Percentiles rank a stretch among this genome's conserved stretches.
Conservation (phyloP, 768 basidiomycete species). For the Kwoniella mangroviensis region DNA sequence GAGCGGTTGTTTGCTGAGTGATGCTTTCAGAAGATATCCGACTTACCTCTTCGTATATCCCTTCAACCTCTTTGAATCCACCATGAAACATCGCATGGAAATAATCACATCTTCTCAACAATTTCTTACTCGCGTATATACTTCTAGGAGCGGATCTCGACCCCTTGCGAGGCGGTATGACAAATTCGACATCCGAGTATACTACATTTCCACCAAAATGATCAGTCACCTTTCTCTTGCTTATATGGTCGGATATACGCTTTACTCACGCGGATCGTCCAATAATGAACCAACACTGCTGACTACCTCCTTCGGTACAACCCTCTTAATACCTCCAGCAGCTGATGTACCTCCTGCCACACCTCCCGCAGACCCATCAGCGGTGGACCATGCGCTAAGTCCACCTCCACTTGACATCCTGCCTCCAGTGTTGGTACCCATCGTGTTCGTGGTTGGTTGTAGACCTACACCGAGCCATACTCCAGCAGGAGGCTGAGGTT, state of each 20-base stretch:
- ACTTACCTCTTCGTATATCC: constrained; percentile 40
- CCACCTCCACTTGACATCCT: constrained; percentile 45
- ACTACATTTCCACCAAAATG: too few species aligned
- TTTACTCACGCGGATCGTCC: constrained; percentile 67
- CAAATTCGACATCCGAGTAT: constrained; percentile 83
- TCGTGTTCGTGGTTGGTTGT: constrained; percentile 55
- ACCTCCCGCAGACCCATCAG: constrained; percentile 47
- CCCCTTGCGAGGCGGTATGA: constrained; percentile 64
- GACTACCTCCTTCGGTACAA: constrained; percentile 71
- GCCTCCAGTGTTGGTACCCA: constrained; percentile 50
- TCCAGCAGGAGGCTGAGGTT: constrained; percentile 63
- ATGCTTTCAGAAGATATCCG: not conserved
- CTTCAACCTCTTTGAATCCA: constrained; percentile 48
- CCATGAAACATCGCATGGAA: constrained; percentile 66
- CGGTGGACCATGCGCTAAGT: constrained; percentile 51
- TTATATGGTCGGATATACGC: too few species aligned
- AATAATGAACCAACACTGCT: constrained; percentile 74
- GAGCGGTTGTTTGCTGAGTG: not conserved
- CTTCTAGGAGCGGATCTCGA: constrained; percentile 38
- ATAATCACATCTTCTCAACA: constrained; percentile 75
- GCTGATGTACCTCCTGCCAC: constrained; percentile 53
- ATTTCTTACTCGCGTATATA: constrained; percentile 72
- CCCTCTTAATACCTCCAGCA: constrained; percentile 43
- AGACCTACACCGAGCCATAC: constrained; percentile 51
- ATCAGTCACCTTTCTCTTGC: too few species aligned